phyloP scores from a whole-genome alignment of 305 asterid species.

The Withania somnifera region DNA sequence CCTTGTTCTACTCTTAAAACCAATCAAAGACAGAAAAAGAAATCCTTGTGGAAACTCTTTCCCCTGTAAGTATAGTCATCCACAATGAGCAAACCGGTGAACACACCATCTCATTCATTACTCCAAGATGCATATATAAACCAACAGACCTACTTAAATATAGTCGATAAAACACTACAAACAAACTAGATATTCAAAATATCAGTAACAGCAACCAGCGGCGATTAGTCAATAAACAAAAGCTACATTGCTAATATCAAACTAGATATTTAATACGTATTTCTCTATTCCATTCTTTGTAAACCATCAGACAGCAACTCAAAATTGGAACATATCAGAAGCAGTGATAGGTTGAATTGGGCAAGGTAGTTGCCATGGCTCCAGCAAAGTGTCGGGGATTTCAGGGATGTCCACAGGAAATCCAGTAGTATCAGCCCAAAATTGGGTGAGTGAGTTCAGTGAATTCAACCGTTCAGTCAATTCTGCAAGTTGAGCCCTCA shows the following conservation, averaged over 20 bases:
- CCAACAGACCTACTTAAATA: not conserved
- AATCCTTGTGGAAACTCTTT: not conserved
- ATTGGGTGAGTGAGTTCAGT: slow-evolving; percentile 23
- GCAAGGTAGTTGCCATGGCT: slow-evolving; percentile 53
- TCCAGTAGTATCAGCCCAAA: slow-evolving; percentile 26
- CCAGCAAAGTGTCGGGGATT: slow-evolving; percentile 24
- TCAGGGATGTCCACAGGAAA: slow-evolving; percentile 29
- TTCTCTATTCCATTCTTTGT: not conserved
- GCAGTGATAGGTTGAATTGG: slow-evolving; percentile 33
- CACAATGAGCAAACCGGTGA: not conserved
- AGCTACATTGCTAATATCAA: not conserved
- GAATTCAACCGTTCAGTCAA: slow-evolving; percentile 38
- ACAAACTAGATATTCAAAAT: not conserved
- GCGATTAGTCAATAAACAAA: not conserved
- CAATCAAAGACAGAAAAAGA: not conserved
- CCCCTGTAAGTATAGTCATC: not conserved
- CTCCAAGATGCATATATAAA: not conserved
- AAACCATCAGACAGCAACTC: not conserved
- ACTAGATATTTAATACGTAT: not conserved
- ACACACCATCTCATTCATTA: not conserved
- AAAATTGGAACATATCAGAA: slow-evolving; percentile 21
- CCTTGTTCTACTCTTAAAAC: too few relatives aligned
- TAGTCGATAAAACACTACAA: not conserved
- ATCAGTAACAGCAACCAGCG: not conserved
- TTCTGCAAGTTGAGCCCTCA: slow-evolving; percentile 44